A percentile compares a stretch with the other conserved stretches of the same genome.
These are phyloP conservation scores for Pyracantha coccinea DNA, from an alignment of 331 rosid genomes.

Conservation along the genomic window DNA sequence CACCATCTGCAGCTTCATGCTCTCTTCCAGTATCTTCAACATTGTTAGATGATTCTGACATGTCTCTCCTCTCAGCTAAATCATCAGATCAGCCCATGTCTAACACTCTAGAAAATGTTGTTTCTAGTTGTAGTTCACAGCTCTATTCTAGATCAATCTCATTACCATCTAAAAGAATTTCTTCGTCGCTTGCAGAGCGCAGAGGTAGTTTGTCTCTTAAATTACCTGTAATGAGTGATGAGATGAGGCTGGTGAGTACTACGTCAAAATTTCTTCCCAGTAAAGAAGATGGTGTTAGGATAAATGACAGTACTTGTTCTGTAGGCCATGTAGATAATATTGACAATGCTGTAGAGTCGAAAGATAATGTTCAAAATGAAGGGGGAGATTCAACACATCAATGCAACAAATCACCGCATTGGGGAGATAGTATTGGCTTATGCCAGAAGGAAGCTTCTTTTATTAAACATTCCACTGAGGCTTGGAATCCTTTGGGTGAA, in stretches of 20 bases:
- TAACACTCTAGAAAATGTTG: conserved; percentile 32
- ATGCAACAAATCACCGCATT: conserved; percentile 15
- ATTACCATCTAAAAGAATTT: conserved; percentile 42
- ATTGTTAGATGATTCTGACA: conserved; percentile 45
- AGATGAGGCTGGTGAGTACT: conserved; percentile 26
- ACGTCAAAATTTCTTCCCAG: conserved; percentile 26
- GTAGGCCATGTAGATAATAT: conserved; percentile 20
- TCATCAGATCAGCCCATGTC: conserved; percentile 32
- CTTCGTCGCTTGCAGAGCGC: conserved; percentile 85
- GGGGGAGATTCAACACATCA: conserved; percentile 26
- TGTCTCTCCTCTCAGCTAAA: conserved; percentile 41
- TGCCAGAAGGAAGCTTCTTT: conserved; percentile 21
- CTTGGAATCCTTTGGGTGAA: conserved; percentile 20
- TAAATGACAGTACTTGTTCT: conserved; percentile 23
- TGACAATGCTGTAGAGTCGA: conserved; percentile 22
- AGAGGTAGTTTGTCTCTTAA: conserved; percentile 76
- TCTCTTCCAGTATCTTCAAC: conserved; percentile 43
- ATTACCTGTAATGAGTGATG: conserved; percentile 55
- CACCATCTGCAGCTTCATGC: conserved; percentile 47
- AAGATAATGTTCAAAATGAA: conserved; percentile 23
- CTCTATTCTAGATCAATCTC: conserved; percentile 37
- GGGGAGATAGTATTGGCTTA: conserved; percentile 14
- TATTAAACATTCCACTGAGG: conserved; percentile 27
- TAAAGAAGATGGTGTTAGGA: conserved; percentile 24
- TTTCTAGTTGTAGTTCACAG: conserved; percentile 29